Base-by-base conservation (phyloP, 2,329 filamentous ascomycete species). In the Paraphaeosphaeria sporulosa region DNA sequence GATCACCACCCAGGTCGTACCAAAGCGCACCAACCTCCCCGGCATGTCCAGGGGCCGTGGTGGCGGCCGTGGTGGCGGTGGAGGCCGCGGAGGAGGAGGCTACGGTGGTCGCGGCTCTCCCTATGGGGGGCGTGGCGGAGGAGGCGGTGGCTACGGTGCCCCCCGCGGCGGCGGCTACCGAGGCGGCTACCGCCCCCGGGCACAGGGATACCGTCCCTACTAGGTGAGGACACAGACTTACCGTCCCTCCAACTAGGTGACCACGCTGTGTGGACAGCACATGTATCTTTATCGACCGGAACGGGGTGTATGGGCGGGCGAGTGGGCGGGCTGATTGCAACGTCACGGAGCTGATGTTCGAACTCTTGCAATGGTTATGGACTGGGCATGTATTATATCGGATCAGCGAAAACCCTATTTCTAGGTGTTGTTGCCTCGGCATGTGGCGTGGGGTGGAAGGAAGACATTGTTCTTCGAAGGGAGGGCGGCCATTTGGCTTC, bases 1-100 rank as follows among this genome's bases (percentile, higher is more conserved):
- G 55, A 74, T 21, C 44, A 44, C 8, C 0, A 8, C 1, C 2
- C 62, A 92, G 90, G 90, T 92, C 59, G 88, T 90, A 23, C 94
- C 95, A 36, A 99, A 99, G 84, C 91, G 95, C 63, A 99, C 95
- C 70, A 99, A 99, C 77, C 84, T 99, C 55, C 95, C 95, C 1
- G 95, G 95, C 62, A 94, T 99, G 93, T 90, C 87, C 69, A 42
- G 58, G 53, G 58, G 58, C 43, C 89, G 94, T 65, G 93, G 93
- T 64, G 93, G 93, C 58, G 56, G 58, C 49, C 85, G 92, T 54
- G 88, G 89, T 38, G 84, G 86, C 30, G 80, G 75, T 15, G 52
- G 58, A n/a, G 58, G 63, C 13, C 62, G 27, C 19, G 52, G 40
- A 7, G 9, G 68, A 10, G 63, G 58, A 19, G 70, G 63, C 83